A percentile compares a stretch with the other conserved stretches of the same genome.
phyloP scores from a whole-genome alignment of 768 basidiomycete species.

The Termitomyces sp. region DNA sequence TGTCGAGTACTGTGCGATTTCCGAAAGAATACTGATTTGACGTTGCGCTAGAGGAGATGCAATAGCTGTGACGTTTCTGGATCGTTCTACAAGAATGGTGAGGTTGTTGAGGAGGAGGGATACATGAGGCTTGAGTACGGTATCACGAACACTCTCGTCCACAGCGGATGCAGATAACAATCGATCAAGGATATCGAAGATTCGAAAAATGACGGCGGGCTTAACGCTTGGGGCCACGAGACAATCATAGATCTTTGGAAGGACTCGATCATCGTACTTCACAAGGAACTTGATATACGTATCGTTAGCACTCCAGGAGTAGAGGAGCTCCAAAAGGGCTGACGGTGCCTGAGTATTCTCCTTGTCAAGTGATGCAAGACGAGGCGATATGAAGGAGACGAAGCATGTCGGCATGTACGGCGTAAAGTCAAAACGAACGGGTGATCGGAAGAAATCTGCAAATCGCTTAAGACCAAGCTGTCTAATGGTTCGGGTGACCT shows the following conservation, averaged over 20 bases:
- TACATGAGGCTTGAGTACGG: slow-evolving; percentile 64
- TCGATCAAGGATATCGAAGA: slow-evolving; percentile 82
- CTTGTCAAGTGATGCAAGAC: slow-evolving; percentile 61
- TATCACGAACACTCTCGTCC: slow-evolving; percentile 41
- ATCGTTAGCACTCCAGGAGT: slow-evolving; percentile 60
- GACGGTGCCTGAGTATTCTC: slow-evolving; percentile 95
- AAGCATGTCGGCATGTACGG: slow-evolving; percentile 68
- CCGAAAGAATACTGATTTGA: slow-evolving; percentile 76
- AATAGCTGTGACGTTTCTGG: slow-evolving; percentile 41
- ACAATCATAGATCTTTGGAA: slow-evolving; percentile 80
- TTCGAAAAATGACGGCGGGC: slow-evolving; percentile 67
- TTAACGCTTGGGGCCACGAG: slow-evolving; percentile 82
- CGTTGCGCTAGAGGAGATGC: slow-evolving; percentile 70
- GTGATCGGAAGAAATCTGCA: slow-evolving; percentile 79
- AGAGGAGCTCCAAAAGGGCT: slow-evolving; percentile 79
- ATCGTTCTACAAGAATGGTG: slow-evolving; percentile 58
- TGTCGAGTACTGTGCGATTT: slow-evolving; percentile 67
- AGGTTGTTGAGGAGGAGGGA: slow-evolving; percentile 67
- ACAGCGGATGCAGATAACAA: slow-evolving; percentile 51
- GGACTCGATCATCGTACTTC: slow-evolving; percentile 55
- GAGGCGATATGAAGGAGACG: slow-evolving; percentile 71
- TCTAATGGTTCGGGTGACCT: slow-evolving; percentile 58
- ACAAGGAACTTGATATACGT: slow-evolving; percentile 61
- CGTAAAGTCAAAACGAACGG: slow-evolving; percentile 67
- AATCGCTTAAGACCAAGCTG: slow-evolving; percentile 83